These are phyloP conservation scores for Lasiodiplodia hormozganensis DNA, from an alignment of 2,329 filamentous ascomycete genomes.

Conservation along the genomic window DNA sequence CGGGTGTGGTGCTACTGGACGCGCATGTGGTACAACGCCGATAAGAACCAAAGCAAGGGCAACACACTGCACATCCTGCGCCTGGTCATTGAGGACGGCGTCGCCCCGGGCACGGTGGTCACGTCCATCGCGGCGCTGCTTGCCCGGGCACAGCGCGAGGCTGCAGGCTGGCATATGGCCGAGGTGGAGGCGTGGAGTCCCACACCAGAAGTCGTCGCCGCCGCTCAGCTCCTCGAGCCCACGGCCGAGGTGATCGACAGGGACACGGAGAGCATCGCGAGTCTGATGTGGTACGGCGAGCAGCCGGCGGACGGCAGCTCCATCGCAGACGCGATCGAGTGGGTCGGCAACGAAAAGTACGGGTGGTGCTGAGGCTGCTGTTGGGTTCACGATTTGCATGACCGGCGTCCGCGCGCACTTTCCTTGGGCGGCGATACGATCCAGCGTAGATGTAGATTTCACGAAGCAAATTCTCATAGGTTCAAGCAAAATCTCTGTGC, in stretches of 20 bases:
- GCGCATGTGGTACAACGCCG: conserved; percentile 66
- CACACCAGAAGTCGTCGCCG: conserved; percentile 55
- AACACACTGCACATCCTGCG: conserved; percentile 76
- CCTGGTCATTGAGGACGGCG: conserved; percentile 59
- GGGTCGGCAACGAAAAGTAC: conserved; percentile 79
- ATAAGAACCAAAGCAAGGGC: conserved; percentile 59
- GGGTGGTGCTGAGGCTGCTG: conserved; percentile 69
- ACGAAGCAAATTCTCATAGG: background rate
- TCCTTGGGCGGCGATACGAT: background rate
- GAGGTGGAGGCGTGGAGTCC: conserved; percentile 88
- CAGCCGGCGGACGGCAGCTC: conserved; percentile 49
- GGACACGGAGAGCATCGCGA: conserved; percentile 72
- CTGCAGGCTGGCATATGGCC: conserved; percentile 72
- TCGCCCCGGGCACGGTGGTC: conserved; percentile 43
- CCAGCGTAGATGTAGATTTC: conserved; percentile 9
- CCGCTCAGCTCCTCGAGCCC: conserved; percentile 55
- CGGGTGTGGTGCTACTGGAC: conserved; percentile 80
- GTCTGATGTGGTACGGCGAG: conserved; percentile 73
- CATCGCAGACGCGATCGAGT: conserved; percentile 64
- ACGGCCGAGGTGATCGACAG: conserved; percentile 60
- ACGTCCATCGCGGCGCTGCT: conserved; percentile 69
- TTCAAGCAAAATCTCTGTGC: background rate
- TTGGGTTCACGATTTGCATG: background rate
- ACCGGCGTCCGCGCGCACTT: background rate
- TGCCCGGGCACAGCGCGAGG: conserved; percentile 71